Evolutionary conservation across 257 asterid species (phyloP), one percentile per base, ranked within the genome.

Genomic region (Henckelia pumila): DNA sequence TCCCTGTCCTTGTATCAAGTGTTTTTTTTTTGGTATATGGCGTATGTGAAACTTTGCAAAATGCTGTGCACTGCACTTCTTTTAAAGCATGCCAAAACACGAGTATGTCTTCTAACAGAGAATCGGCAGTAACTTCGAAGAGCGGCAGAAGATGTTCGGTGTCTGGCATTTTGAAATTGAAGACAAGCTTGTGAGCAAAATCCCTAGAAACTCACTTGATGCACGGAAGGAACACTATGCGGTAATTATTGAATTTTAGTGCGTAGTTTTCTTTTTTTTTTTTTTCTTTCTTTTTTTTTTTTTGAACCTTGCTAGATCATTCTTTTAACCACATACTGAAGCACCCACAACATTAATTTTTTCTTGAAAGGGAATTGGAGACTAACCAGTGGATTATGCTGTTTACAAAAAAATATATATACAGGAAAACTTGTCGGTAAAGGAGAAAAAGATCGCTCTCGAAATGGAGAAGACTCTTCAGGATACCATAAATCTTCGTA

Each of bases 371-470:
- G n/a, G n/a, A n/a, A n/a, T n/a, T n/a, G n/a, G n/a, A n/a, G n/a
- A n/a, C n/a, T n/a, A n/a, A n/a, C n/a, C n/a, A n/a, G n/a, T n/a
- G n/a, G n/a, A n/a, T n/a, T 16, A 7, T 26, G 58, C 8, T 53
- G 30, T 24, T 7, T 47, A 9, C n/a, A 28, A 28, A 35, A 13
- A 40, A 17, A 20, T 26, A 33, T 29, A 24, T 75, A 14, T 72
- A 50, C 96, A 92, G 97, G 85, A 81, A 0, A 96, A 89, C 57
- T 74, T 92, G 67, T 73, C 89, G 16, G 61, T 60, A 56, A 97
- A 89, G 8, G 98, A 86, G 26, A 88, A 86, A 83, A 77, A n/a
- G 70, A 70, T 86, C 88, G 40, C 81, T 89, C n/a, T 85, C 82
- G 55, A 92, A 78, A 78, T 70, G 89, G 83, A 92, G 89, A 73